A percentile compares a stretch with the other conserved stretches of the same genome.
phyloP scores from a whole-genome alignment of 2,329 filamentous ascomycete species.

The Xylaria sp. region DNA sequence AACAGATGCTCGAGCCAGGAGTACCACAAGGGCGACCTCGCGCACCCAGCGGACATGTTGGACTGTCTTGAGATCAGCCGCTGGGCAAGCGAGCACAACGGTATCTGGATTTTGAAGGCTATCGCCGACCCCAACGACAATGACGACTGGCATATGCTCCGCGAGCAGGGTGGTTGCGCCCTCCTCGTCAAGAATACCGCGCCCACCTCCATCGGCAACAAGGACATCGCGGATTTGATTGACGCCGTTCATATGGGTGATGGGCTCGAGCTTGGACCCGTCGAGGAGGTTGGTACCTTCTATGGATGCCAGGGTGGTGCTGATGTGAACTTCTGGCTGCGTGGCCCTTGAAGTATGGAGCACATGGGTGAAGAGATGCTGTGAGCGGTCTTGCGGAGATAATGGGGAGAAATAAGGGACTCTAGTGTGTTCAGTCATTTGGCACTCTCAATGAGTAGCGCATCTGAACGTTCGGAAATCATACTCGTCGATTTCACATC shows the following conservation, averaged over 20 bases:
- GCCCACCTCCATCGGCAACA: constrained; percentile 35
- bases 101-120: constrained; percentile 31
- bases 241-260: constrained; percentile 24
- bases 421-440: not conserved
- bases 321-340: constrained; percentile 39
- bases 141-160: constrained; percentile 36
- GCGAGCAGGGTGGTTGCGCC: constrained; percentile 25
- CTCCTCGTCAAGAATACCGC: constrained; percentile 34
- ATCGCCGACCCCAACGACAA: constrained; percentile 19
- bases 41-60: constrained; percentile 26
- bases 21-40: constrained; percentile 8
- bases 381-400: not conserved
- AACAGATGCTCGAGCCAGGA: constrained; percentile 15
- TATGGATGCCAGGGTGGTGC: constrained; percentile 22
- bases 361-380: not conserved
- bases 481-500: not conserved
- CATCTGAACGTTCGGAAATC: not conserved
- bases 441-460: not conserved
- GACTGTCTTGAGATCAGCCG: constrained; percentile 36
- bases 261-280: constrained; percentile 10
- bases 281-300: constrained; percentile 37
- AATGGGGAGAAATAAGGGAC: not conserved
- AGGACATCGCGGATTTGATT: constrained; percentile 38
- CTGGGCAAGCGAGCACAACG: constrained; percentile 35
- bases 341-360: constrained; percentile 12